Evolutionary conservation across 2,329 filamentous ascomycete genomes (phyloP), one percentile per base, ranked within the genome.

Genomic region (Sporothrix mexicana): DNA sequence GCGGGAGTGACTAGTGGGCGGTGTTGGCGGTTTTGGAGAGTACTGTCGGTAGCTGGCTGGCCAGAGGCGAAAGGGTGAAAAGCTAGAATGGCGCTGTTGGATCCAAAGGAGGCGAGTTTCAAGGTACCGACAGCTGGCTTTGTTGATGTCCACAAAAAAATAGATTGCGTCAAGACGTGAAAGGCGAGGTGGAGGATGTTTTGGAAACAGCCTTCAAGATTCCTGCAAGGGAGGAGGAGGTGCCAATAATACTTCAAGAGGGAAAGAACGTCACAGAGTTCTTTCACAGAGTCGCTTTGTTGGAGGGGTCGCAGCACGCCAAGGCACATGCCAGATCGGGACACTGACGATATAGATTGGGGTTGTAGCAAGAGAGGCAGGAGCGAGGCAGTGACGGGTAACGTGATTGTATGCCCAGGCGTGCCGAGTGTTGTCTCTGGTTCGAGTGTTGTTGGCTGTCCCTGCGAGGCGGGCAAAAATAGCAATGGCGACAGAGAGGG

Each of bases 291-390:
- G 62, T 67, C 9, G 69, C 4, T 49, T 20, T 15, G 20, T 47
- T 67, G 62, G 30, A 25, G 20, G 57, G 64, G 36, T n/a, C 49
- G 36, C 23, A 51, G 45, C 23, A 61, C 49, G 59, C 43, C 72
- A 70, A 47, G 68, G 51, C 72, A 71, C 72, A 73, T 71, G 72
- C 53, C 72, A 71, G 25, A 71, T 69, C 51, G 51, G 51, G 69
- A 73, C 36, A 62, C 23, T 17, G 23, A 51, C 10, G 30, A 51
- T 66, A 43, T 36, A 47, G 55, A 69, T 72, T 67, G 61, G 66
- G 25, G 55, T 47, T 41, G 69, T 17, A 64, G 66, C 45, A 62
- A 47, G 61, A 68, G 23, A 45, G 23, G 36, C 45, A 45, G 15
- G 23, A 67, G 64, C 8, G 64, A 49, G 61, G 43, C 61, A 45